Evolutionary conservation across 2,329 filamentous ascomycete species (phyloP), one percentile per base, ranked within the genome.

Genomic region (Fusarium domesticum): DNA sequence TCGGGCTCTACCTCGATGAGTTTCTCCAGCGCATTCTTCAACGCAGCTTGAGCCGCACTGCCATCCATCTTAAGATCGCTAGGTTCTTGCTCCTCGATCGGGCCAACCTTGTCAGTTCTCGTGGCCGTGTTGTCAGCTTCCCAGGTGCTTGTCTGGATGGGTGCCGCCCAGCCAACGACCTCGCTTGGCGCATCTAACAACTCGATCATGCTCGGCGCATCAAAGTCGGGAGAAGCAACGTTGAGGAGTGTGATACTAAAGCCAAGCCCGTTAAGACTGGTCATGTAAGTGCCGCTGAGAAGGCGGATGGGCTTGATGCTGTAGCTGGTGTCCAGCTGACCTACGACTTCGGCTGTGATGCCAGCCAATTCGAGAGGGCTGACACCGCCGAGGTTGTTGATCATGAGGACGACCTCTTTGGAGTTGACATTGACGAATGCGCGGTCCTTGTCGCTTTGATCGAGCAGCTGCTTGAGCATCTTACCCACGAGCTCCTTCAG

Each of bases 371-470:
- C 87, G 23, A 91, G 73, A 18, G 79, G 77, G 58, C 83, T 87
- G 25, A 90, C 81, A 14, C 85, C 84, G 35, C 85, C 87, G 2
- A 90, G 75, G 63, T 90, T 90, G 67, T 90, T 90, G 51, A 90
- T 71, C 48, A 90, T 65, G 36, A 90, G 67, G 6, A 89, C 83
- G 0, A 84, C 77, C 56, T 88, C 83, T 37, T 76, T 75, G 14
- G 74, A 77, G 56, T 74, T 77, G 49, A 89, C 73, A 3, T 77
- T 69, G 23, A 87, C 63, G 62, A 89, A 91, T 1, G 77, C 84
- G n/a, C 87, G 75, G 62, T 90, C 85, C 58, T 76, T 70, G 62
- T 90, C 87, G 23, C 64, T 67, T 37, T 71, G 70, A 54, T 88
- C 81, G 17, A 90, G 74, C 59, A 88, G 76, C 67, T 88, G 83